Conservation (phyloP, 1,139 yeast genomes). For the Protomyces arabidopsidicola region DNA sequence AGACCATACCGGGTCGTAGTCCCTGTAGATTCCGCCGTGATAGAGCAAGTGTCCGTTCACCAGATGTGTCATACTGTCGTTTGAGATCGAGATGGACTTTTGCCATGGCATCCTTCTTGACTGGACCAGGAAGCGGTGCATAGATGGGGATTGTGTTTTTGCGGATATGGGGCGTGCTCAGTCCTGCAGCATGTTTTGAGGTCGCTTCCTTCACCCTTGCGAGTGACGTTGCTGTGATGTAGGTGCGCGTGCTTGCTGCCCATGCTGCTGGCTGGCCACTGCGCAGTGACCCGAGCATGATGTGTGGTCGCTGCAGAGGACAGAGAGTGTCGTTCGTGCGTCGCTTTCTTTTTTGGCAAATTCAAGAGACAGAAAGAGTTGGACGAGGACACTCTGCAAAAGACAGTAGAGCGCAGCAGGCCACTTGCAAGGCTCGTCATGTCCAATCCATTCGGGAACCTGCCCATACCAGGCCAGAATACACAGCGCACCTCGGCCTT, state of each 20-base stretch:
- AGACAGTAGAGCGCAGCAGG: background rate
- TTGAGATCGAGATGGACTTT: slow-evolving; percentile 1
- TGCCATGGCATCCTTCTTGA: slow-evolving; percentile 7
- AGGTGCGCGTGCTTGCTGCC: background rate
- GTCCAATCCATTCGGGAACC: slow-evolving; percentile 20
- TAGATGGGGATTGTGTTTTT: slow-evolving; percentile 10
- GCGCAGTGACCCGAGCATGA: background rate
- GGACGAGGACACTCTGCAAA: background rate
- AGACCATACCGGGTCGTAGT: slow-evolving; percentile 28
- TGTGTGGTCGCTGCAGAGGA: background rate
- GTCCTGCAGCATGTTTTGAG: background rate
- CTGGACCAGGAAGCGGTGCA: slow-evolving; percentile 20
- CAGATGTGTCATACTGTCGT: slow-evolving; percentile 14
- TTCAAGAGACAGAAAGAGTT: background rate
- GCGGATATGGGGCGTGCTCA: background rate
- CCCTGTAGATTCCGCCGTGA: slow-evolving; percentile 15
- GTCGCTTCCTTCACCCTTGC: background rate
- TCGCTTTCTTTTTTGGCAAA: background rate
- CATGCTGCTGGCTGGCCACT: background rate
- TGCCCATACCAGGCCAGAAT: slow-evolving; percentile 17
- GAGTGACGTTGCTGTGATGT: background rate
- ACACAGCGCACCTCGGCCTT: background rate
- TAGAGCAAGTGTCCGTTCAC: slow-evolving; percentile 20
- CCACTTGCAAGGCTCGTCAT: background rate
- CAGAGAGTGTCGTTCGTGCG: background rate